Percentiles rank a stretch among this genome's conserved stretches.
Conservation (phyloP, 108 stramenopile genomes). For the Cyclostephanos invisitatus region DNA sequence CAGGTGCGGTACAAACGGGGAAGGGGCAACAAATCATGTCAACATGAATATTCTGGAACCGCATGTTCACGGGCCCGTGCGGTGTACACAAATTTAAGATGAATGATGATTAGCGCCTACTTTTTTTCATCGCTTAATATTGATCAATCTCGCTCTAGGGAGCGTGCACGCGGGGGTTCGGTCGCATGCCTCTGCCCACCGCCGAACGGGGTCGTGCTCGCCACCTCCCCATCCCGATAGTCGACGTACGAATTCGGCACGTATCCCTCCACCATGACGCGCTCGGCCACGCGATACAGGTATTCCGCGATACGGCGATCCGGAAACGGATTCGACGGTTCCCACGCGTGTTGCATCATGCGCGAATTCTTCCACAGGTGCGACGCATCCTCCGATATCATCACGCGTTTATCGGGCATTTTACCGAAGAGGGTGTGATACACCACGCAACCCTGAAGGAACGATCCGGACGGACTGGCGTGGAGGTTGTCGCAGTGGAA, state of each 20-base stretch:
- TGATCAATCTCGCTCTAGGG: too few species aligned
- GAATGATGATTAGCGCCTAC: too few species aligned
- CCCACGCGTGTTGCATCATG: slow-evolving; percentile 37
- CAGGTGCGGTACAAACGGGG: too few species aligned
- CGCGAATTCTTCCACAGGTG: slow-evolving; percentile 37
- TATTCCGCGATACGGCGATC: slow-evolving; percentile 39
- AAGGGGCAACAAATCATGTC: too few species aligned
- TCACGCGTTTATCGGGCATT: slow-evolving; percentile 45
- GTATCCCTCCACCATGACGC: slow-evolving; percentile 19
- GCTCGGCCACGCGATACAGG: slow-evolving; percentile 45
- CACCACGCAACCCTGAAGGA: slow-evolving; percentile 50
- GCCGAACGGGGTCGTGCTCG: not conserved
- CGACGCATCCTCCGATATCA: slow-evolving; percentile 28
- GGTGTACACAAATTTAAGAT: too few species aligned
- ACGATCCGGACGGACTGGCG: slow-evolving; percentile 52
- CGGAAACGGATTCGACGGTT: slow-evolving; percentile 36
- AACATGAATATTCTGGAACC: too few species aligned
- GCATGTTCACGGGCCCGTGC: too few species aligned
- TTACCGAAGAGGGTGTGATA: slow-evolving; percentile 50
- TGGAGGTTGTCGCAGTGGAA: slow-evolving; percentile 58
- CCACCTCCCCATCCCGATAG: not conserved
- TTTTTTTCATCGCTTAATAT: too few species aligned
- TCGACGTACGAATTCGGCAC: not conserved
- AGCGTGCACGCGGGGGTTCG: too few species aligned
- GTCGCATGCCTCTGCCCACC: too few species aligned